A percentile compares a stretch with the other conserved stretches of the same genome.
phyloP scores from a whole-genome alignment of 2,329 filamentous ascomycete genomes.

The Colletotrichum musicola region DNA sequence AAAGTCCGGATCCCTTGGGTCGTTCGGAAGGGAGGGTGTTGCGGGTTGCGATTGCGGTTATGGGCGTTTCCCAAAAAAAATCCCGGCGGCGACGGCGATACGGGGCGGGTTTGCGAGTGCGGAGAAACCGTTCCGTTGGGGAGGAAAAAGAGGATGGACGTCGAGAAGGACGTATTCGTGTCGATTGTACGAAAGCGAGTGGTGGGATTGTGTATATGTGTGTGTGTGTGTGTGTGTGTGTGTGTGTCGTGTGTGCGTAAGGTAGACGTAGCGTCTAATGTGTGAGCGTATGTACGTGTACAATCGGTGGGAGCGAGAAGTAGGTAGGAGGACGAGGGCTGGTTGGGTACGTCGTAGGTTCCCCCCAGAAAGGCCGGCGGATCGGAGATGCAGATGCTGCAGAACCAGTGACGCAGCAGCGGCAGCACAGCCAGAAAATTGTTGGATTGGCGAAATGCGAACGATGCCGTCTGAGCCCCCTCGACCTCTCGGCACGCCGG shows the following conservation, averaged over 20 bases:
- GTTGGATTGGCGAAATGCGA: conserved; percentile 28
- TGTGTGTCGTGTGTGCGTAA: not conserved
- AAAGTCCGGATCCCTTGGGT: conserved; percentile 27
- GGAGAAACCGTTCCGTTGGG: conserved; percentile 32
- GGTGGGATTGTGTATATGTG: not conserved
- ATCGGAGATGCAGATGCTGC: conserved; percentile 32
- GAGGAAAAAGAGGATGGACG: not conserved
- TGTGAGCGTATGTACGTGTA: not conserved
- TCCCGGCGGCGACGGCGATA: conserved; percentile 17
- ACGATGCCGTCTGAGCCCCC: conserved; percentile 36
- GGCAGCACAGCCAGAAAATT: conserved; percentile 16
- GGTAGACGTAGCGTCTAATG: not conserved
- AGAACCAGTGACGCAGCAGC: conserved; percentile 36
- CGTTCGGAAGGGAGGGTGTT: conserved; percentile 14
- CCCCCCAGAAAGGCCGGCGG: not conserved
- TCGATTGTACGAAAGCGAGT: not conserved
- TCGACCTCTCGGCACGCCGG: conserved; percentile 26
- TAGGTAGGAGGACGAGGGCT: not conserved
- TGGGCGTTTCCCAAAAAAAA: conserved; percentile 10
- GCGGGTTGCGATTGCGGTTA: not conserved
- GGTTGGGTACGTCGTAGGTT: not conserved
- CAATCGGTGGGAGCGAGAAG: not conserved
- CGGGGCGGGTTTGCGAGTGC: conserved; percentile 10
- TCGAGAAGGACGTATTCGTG: not conserved
- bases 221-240: not conserved